These are phyloP conservation scores for Serendipita indica DNA, from an alignment of 768 basidiomycete genomes.

Conservation along the genomic window DNA sequence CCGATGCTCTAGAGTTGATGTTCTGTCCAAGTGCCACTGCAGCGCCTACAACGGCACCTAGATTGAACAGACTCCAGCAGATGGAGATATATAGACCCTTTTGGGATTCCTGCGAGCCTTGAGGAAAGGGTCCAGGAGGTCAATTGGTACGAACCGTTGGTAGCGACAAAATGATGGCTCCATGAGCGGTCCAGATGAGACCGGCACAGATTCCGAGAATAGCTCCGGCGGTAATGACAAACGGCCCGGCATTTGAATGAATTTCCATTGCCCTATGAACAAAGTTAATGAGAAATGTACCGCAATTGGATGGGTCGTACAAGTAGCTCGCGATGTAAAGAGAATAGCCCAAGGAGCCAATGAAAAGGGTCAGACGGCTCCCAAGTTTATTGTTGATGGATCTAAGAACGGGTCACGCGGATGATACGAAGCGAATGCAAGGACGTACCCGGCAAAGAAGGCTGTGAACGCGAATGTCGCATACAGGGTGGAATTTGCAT, in stretches of 20 bases:
- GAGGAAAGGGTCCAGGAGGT: too few species aligned
- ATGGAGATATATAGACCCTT: constrained; percentile 66
- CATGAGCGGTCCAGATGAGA: constrained; percentile 72
- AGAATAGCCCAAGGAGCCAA: constrained; percentile 64
- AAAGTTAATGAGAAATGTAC: background rate
- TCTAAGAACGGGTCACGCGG: constrained; percentile 23
- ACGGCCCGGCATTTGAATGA: constrained; percentile 41
- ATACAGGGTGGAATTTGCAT: constrained; percentile 57
- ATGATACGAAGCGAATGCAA: background rate
- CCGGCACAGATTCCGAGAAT: constrained; percentile 58
- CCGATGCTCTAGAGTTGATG: constrained; percentile 12
- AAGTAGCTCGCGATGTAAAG: constrained; percentile 61
- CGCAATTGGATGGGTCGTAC: constrained; percentile 28
- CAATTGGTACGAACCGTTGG: constrained; percentile 32
- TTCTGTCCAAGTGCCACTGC: constrained; percentile 16
- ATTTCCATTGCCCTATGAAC: constrained; percentile 48
- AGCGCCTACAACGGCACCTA: constrained; percentile 22
- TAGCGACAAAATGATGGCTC: constrained; percentile 72
- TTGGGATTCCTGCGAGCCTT: constrained; percentile 36
- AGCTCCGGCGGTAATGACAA: constrained; percentile 58
- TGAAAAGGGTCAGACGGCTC: constrained; percentile 50
- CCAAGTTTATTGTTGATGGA: constrained; percentile 73
- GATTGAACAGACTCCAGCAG: constrained; percentile 76
- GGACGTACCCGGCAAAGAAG: constrained; percentile 55
- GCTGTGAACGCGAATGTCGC: constrained; percentile 44